Conservation (phyloP, 2,329 filamentous ascomycete genomes). For the Fusarium xyrophilum region DNA sequence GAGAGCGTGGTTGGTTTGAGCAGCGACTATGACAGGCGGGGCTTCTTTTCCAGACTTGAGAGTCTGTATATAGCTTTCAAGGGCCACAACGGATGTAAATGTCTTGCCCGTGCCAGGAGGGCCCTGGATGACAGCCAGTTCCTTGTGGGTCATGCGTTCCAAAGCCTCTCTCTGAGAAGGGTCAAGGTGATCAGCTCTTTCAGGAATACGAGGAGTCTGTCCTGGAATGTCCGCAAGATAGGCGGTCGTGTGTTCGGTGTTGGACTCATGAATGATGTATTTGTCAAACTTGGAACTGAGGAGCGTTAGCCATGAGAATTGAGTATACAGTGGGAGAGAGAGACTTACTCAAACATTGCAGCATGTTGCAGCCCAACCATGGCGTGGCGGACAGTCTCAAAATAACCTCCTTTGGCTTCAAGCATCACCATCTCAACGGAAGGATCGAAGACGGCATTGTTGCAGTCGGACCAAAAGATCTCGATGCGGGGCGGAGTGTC, state of each 20-base stretch:
- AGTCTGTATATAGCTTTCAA: slow-evolving; percentile 58
- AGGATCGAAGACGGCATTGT: slow-evolving; percentile 72
- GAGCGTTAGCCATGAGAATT: not conserved
- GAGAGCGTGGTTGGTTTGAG: slow-evolving; percentile 89
- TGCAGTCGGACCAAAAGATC: slow-evolving; percentile 69
- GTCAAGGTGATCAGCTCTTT: slow-evolving; percentile 61
- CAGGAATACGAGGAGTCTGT: not conserved
- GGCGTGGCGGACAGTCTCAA: slow-evolving; percentile 76
- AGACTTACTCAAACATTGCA: slow-evolving; percentile 59
- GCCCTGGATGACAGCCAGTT: slow-evolving; percentile 80
- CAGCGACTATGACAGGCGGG: slow-evolving; percentile 75
- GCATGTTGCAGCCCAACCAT: slow-evolving; percentile 74
- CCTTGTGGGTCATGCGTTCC: slow-evolving; percentile 71
- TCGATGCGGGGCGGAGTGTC: slow-evolving; percentile 72
- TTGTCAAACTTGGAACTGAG: slow-evolving; percentile 65
- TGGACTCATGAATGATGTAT: slow-evolving; percentile 62
- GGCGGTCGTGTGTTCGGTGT: slow-evolving; percentile 39
- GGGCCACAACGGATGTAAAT: slow-evolving; percentile 74
- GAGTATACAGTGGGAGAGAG: slow-evolving; percentile 25
- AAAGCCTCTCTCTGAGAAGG: slow-evolving; percentile 74
- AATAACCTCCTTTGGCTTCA: slow-evolving; percentile 76
- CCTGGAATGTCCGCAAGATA: slow-evolving; percentile 40
- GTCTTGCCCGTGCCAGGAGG: slow-evolving; percentile 82
- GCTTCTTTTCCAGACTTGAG: slow-evolving; percentile 55
- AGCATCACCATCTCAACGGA: slow-evolving; percentile 77